Conservation (phyloP, 208 protist species). For the Acanthamoeba polyphaga region DNA sequence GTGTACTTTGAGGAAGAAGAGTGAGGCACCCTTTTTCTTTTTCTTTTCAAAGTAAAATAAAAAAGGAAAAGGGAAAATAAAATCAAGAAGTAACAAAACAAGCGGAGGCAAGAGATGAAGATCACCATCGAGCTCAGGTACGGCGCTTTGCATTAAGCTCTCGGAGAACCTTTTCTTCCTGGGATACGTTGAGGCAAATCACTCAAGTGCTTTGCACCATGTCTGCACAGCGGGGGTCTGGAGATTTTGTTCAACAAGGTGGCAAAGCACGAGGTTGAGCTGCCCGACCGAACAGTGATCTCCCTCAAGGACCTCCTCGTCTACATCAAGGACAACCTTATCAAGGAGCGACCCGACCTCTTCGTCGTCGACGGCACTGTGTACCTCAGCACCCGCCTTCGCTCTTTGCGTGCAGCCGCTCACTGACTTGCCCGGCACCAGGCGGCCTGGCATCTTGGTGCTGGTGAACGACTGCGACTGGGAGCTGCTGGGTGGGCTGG, state of each 20-base stretch:
- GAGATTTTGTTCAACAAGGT: constrained; percentile 78
- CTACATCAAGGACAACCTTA: constrained; percentile 61
- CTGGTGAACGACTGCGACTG: constrained; percentile 95
- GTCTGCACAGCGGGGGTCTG: constrained; percentile 45
- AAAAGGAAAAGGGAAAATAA: not conserved
- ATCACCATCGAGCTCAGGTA: constrained; percentile 60
- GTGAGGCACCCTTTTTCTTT: not conserved
- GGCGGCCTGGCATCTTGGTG: constrained; percentile 94
- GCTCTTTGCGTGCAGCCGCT: not conserved
- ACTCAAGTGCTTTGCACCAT: not conserved
- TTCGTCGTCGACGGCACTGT: constrained; percentile 78
- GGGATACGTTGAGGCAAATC: not conserved
- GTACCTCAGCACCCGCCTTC: not conserved
- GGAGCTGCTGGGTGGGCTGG: constrained; percentile 93
- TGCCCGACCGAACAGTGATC: not conserved
- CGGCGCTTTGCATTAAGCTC: not conserved
- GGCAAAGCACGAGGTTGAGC: constrained; percentile 62
- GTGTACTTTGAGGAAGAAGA: constrained; percentile 10
- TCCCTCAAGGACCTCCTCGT: constrained; percentile 55
- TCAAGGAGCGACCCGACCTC: constrained; percentile 80
- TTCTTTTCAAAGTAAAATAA: too few species aligned
- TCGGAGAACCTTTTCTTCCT: too few species aligned
- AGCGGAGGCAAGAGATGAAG: constrained; percentile 48
- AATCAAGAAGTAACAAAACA: not conserved
- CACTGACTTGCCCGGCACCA: not conserved